Conservation (phyloP, 2,329 filamentous ascomycete species). For the Calonectria fujianensis region DNA sequence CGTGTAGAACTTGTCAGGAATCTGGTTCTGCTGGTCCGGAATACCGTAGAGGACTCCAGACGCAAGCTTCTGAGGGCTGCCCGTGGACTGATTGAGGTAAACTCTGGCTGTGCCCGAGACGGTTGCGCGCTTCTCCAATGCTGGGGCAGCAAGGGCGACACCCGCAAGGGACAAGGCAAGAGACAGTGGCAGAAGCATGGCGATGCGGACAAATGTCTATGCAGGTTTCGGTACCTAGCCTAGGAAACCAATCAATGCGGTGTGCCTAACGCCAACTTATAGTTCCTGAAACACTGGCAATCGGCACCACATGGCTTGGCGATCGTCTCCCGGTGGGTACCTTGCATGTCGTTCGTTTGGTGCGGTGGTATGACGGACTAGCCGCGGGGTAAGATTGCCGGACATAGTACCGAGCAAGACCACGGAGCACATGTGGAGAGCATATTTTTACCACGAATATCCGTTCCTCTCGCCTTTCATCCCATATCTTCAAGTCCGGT, state of each 20-base stretch:
- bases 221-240: not conserved
- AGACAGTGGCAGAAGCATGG: conserved; percentile 11
- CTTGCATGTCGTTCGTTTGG: conserved; percentile 5
- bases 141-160: not conserved
- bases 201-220: not conserved
- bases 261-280: not conserved
- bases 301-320: not conserved
- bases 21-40: conserved; percentile 40
- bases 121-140: conserved; percentile 10
- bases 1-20: conserved; percentile 37
- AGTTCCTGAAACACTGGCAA: conserved; percentile 20
- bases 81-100: conserved; percentile 25
- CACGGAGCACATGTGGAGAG: not conserved
- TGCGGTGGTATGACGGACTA: conserved; percentile 2
- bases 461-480: not conserved
- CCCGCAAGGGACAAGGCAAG: conserved; percentile 12
- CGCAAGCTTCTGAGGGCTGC: conserved; percentile 37
- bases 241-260: not conserved
- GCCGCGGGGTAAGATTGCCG: not conserved
- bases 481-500: not conserved
- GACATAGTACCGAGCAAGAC: not conserved
- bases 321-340: conserved; percentile 23
- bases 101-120: conserved; percentile 34
- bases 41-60: conserved; percentile 45
- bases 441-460: conserved; percentile 12